A percentile compares a stretch with the other conserved stretches of the same genome.
Evolutionary conservation across 1,284 basidiomycete species (phyloP).

Genomic region (Termitomyces sp.): DNA sequence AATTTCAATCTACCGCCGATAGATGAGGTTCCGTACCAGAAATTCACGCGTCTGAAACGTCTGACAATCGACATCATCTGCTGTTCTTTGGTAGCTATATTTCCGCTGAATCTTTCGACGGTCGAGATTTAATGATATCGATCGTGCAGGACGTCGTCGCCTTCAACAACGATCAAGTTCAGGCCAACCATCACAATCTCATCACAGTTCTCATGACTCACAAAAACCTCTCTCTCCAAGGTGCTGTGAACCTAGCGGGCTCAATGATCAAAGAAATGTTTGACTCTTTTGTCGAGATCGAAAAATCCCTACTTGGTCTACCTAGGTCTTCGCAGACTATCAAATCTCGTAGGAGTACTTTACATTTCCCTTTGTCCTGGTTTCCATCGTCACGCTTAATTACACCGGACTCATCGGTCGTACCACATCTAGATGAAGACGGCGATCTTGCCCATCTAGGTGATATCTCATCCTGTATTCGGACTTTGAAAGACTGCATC

Average conservation of each 20-base stretch:
- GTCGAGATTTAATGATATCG: constrained; percentile 8
- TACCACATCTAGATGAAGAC: constrained; percentile 11
- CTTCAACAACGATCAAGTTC: constrained; percentile 38
- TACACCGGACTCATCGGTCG: constrained; percentile 4
- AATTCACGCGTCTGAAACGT: constrained; percentile 30
- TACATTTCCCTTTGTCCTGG: constrained; percentile 14
- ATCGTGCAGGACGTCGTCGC: constrained; percentile 42
- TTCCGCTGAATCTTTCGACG: constrained; percentile 3
- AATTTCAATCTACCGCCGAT: constrained; percentile 35
- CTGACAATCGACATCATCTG: constrained; percentile 41
- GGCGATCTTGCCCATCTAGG: constrained; percentile 15
- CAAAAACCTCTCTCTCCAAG: constrained; percentile 38
- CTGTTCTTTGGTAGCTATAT: constrained; percentile 39
- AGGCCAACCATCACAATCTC: constrained; percentile 34
- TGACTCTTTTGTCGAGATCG: constrained; percentile 30
- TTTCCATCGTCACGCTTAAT: constrained; percentile 5
- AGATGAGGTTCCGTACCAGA: constrained; percentile 22
- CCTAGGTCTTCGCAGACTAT: constrained; percentile 12
- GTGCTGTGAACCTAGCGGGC: constrained; percentile 42
- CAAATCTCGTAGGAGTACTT: constrained; percentile 9
- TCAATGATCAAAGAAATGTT: constrained; percentile 35
- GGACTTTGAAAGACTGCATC: constrained; percentile 46
- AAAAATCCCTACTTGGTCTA: constrained; percentile 21
- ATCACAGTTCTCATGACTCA: constrained; percentile 38
- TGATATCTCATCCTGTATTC: constrained; percentile 37